These are phyloP conservation scores for Mortierella sp. DNA, from an alignment of 371 early-diverging fungal genomes.

Conservation along the genomic window DNA sequence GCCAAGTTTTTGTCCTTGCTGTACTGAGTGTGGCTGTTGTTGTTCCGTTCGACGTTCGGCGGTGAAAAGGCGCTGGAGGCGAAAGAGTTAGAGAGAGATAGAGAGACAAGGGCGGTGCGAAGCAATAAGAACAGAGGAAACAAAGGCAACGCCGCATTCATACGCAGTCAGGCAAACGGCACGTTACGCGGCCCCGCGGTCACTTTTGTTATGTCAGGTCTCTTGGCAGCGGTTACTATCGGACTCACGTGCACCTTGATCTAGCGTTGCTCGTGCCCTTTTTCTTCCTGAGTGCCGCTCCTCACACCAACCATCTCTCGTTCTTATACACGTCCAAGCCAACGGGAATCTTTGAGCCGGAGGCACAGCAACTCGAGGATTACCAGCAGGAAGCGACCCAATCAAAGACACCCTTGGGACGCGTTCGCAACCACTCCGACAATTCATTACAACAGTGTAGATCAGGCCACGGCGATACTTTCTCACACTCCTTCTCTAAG, in stretches of 20 bases:
- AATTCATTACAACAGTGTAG: not conserved
- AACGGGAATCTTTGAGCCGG: not conserved
- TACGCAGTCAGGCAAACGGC: not conserved
- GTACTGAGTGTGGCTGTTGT: not conserved
- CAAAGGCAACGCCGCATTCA: not conserved
- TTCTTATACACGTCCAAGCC: not conserved
- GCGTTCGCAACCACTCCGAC: no score
- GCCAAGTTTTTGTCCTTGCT: not conserved
- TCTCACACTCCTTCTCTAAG: not conserved
- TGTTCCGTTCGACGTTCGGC: not conserved
- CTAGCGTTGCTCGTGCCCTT: not conserved
- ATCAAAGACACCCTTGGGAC: not conserved
- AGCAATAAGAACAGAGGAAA: not conserved
- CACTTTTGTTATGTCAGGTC: not conserved
- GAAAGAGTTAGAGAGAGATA: no score
- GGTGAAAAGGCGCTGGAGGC: not conserved
- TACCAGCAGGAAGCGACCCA: not conserved
- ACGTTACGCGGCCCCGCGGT: slow-evolving; percentile 2
- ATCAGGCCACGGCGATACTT: not conserved
- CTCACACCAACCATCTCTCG: no score
- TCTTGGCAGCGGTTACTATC: not conserved
- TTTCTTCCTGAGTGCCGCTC: not conserved
- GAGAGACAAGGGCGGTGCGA: no score
- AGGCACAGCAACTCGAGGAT: not conserved
- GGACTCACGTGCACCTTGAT: not conserved